A percentile compares a stretch with the other conserved stretches of the same genome.
phyloP scores from a whole-genome alignment of 2,329 filamentous ascomycete species.

The Cryphonectria carpinicola region DNA sequence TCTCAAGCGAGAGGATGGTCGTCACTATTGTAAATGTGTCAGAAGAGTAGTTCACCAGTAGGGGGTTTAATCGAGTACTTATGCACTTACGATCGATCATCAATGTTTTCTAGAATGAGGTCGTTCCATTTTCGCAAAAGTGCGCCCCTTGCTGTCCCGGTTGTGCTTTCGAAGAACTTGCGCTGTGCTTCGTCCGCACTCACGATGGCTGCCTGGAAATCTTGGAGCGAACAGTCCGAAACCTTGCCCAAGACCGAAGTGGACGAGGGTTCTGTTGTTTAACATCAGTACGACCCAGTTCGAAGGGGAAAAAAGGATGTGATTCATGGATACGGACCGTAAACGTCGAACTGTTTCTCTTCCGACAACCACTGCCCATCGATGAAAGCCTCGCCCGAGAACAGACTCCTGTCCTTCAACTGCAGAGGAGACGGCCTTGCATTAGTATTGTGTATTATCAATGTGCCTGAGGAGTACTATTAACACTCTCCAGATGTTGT shows the following conservation, averaged over 20 bases:
- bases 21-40: slow-evolving; percentile 39
- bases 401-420: background rate
- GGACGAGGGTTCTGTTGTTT: slow-evolving; percentile 33
- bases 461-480: background rate
- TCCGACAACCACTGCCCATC: background rate
- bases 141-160: slow-evolving; percentile 37
- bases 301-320: background rate
- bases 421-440: too few relatives aligned
- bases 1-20: slow-evolving; percentile 71
- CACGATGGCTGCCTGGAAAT: slow-evolving; percentile 52
- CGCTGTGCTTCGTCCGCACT: slow-evolving; percentile 48
- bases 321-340: background rate
- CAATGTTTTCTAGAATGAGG: background rate
- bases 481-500: slow-evolving; percentile 5
- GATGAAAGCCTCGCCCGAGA: background rate
- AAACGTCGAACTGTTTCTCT: background rate
- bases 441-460: background rate
- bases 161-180: slow-evolving; percentile 57
- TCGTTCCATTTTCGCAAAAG: slow-evolving; percentile 63
- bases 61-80: too few relatives aligned
- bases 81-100: background rate
- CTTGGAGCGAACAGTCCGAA: slow-evolving; percentile 54
- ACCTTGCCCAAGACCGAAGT: slow-evolving; percentile 52
- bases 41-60: too few relatives aligned
- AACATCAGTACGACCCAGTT: background rate